Evolutionary conservation across 2,329 filamentous ascomycete species (phyloP).

Genomic region (Diaporthe vaccinii): DNA sequence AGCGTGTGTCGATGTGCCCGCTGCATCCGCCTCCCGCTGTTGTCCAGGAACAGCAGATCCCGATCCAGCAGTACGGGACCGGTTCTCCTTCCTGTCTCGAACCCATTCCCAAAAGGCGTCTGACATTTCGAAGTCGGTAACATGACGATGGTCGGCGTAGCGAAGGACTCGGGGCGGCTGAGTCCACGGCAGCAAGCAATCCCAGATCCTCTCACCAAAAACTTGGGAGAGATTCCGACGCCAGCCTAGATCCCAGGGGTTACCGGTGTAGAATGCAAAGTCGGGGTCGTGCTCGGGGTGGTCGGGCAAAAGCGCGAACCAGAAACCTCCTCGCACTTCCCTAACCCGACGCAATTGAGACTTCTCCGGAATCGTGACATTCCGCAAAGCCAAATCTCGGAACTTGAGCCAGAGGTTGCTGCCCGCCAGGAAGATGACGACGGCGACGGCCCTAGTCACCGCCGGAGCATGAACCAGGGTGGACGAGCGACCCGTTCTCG

Average conservation of each 20-base stretch:
- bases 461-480: neutral
- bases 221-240: constrained; percentile 34
- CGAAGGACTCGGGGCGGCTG: constrained; percentile 25
- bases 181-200: constrained; percentile 38
- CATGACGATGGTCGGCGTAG: constrained; percentile 14
- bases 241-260: constrained; percentile 35
- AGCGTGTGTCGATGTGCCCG: constrained; percentile 20
- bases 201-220: constrained; percentile 36
- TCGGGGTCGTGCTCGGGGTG: constrained; percentile 4
- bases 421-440: constrained; percentile 24
- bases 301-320: constrained; percentile 34
- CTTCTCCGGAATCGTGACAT: constrained; percentile 34
- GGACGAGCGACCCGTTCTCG: neutral
- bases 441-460: constrained; percentile 23
- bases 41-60: constrained; percentile 24
- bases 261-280: constrained; percentile 4
- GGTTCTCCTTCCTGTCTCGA: neutral
- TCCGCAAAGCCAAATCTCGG: constrained; percentile 26
- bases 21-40: constrained; percentile 28
- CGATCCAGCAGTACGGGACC: constrained; percentile 32
- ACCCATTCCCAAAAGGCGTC: constrained; percentile 36
- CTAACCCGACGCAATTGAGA: neutral
- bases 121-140: constrained; percentile 36
- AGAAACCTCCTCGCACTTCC: constrained; percentile 22
- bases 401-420: constrained; percentile 20